A percentile compares a stretch with the other conserved stretches of the same genome.
phyloP scores from a whole-genome alignment of 805 yeast species.

The Metschnikowia reukaufii region DNA sequence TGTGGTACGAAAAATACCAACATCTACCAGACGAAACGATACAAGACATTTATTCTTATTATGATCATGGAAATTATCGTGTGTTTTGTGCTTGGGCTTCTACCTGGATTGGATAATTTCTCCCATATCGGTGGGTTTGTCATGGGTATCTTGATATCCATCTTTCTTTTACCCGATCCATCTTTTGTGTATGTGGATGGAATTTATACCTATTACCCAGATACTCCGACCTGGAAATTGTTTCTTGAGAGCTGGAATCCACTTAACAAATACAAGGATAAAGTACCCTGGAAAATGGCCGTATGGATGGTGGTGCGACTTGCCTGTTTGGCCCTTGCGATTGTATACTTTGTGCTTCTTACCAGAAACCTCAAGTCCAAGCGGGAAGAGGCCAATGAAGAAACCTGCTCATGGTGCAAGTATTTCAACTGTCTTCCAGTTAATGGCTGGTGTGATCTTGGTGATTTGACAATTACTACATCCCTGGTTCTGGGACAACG shows the following conservation, averaged over 20 bases:
- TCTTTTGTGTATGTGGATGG: conserved; percentile 43
- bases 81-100: conserved; percentile 59
- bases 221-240: conserved; percentile 31
- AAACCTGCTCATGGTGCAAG: conserved; percentile 70
- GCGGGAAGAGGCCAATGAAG: conserved; percentile 35
- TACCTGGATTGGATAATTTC: conserved; percentile 76
- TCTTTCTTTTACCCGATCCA: conserved; percentile 57
- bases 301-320: conserved; percentile 54
- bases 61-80: conserved; percentile 59
- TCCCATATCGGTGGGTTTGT: conserved; percentile 76
- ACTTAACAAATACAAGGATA: conserved; percentile 31
- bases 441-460: conserved; percentile 65
- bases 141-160: conserved; percentile 53
- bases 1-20: conserved; percentile 52
- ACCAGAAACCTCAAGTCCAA: conserved; percentile 46
- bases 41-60: conserved; percentile 43
- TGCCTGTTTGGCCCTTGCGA: conserved; percentile 42
- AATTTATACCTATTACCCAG: conserved; percentile 35
- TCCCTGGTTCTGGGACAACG: conserved; percentile 1
- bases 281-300: conserved; percentile 40
- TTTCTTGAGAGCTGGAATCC: conserved; percentile 44
- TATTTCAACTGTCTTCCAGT: conserved; percentile 71
- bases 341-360: conserved; percentile 52
- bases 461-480: conserved; percentile 32
- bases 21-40: conserved; percentile 46